Evolutionary conservation across 1,284 basidiomycete genomes (phyloP).

Genomic region (Apiotrichum gamsii): DNA sequence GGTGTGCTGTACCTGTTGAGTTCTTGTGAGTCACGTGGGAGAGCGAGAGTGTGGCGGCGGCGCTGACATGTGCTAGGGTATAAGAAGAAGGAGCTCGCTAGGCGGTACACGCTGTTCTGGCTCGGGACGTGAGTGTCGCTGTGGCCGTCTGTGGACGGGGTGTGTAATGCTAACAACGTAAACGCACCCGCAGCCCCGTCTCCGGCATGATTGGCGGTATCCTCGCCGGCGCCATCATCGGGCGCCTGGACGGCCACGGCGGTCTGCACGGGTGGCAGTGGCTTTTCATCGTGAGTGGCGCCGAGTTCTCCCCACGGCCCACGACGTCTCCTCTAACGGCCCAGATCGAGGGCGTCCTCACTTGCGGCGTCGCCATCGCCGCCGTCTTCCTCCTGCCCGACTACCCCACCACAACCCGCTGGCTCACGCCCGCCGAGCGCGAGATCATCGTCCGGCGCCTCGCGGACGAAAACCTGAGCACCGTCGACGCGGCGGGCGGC

Average conservation of each 20-base stretch:
- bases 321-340: slow-evolving; percentile 22
- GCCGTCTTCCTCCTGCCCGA: slow-evolving; percentile 33
- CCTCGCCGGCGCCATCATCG: slow-evolving; percentile 25
- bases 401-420: slow-evolving; percentile 31
- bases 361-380: slow-evolving; percentile 1
- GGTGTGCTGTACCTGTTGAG: slow-evolving; percentile 12
- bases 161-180: slow-evolving; percentile 2
- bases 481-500: slow-evolving; percentile 22
- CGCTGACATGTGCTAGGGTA: too few relatives aligned
- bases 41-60: too few relatives aligned
- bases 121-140: neutral
- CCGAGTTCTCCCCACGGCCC: too few relatives aligned
- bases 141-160: neutral
- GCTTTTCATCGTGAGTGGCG: slow-evolving; percentile 9
- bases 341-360: slow-evolving; percentile 41
- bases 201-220: slow-evolving; percentile 27
- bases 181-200: slow-evolving; percentile 4
- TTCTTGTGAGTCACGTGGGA: slow-evolving; percentile 3
- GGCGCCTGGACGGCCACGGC: slow-evolving; percentile 3
- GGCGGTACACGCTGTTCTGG: slow-evolving; percentile 19
- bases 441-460: slow-evolving; percentile 6
- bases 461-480: slow-evolving; percentile 13
- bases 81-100: slow-evolving; percentile 6
- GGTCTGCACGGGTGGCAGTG: slow-evolving; percentile 16
- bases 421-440: slow-evolving; percentile 30